Base-by-base conservation (phyloP, 768 basidiomycete genomes). In the Ephemerocybe angulata region DNA sequence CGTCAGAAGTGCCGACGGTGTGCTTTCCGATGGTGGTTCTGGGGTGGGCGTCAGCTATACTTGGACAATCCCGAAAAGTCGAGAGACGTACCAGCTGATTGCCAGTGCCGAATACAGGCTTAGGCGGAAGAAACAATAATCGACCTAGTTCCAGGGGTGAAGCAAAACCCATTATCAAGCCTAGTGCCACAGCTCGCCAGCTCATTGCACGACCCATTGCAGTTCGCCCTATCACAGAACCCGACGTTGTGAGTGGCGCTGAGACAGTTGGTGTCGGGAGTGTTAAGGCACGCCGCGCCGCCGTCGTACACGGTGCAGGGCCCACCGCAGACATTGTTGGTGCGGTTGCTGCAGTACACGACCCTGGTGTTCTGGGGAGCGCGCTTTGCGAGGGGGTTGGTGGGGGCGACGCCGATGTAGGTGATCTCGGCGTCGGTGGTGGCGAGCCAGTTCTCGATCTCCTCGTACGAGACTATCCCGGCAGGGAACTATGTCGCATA, bases 261-360 rank as follows among this genome's bases (percentile, higher is more conserved):
- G 13, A 73, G 56, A 47, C 72, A 73, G 15, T 62, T 53, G 22
- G 70, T 71, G 41, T 49, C 30, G 1, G 71, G 67, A 1, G 69
- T 60, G 25, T 37, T 21, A 46, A 69, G 61, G 52, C 72, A 73
- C 0, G 53, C 54, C 2, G 59, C 49, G 3, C 63, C 60, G 28
- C 71, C 70, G 35, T 58, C 63, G 62, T 66, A 69, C 1, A 70
- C 67, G 5, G 63, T 71, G 61, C 72, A 74, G 3, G 57, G 7
- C 1, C 69, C 68, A 8, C 62, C 64, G 56, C 72, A 73, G 47
- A 68, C 57, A 38, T 60, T 58, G 22, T 51, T 31, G 15, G 53
- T 30, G 17, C 62, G 44, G 29, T 24, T 55, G 46, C 42, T 60
- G 60, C 72, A 73, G 63, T 65, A 72, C 3, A 60, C 62, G 31